Percentiles rank a stretch among this genome's conserved stretches.
Evolutionary conservation across 2,329 filamentous ascomycete species (phyloP).

Genomic region (Fusarium torreyae): DNA sequence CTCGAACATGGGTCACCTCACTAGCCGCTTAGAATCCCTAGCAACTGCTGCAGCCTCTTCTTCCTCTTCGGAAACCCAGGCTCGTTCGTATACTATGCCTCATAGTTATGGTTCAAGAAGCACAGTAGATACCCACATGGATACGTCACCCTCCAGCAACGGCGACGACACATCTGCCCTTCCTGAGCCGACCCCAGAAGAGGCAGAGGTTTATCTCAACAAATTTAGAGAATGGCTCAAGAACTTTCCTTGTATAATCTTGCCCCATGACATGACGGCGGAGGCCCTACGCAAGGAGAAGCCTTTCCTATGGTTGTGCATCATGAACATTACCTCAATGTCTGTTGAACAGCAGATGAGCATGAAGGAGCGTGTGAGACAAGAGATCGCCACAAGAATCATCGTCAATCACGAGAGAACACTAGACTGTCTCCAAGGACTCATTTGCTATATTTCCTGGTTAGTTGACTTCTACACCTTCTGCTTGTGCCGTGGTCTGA

Average conservation of each 20-base stretch:
- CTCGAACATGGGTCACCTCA: constrained; percentile 33
- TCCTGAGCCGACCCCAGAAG: constrained; percentile 52
- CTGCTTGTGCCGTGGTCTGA: constrained; percentile 13
- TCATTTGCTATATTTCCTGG: constrained; percentile 65
- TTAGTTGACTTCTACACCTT: constrained; percentile 44
- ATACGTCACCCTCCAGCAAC: constrained; percentile 22
- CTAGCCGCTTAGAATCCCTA: constrained; percentile 56
- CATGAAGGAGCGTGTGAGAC: constrained; percentile 59
- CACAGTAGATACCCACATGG: constrained; percentile 12
- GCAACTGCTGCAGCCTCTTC: constrained; percentile 56
- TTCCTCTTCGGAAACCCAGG: constrained; percentile 36
- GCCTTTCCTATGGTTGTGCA: constrained; percentile 67
- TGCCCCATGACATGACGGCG: constrained; percentile 57
- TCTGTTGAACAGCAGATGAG: constrained; percentile 58
- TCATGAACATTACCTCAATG: constrained; percentile 63
- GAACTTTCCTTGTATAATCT: constrained; percentile 62
- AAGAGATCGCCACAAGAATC: constrained; percentile 62
- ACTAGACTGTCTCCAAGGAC: constrained; percentile 67
- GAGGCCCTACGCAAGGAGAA: constrained; percentile 56
- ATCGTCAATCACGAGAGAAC: constrained; percentile 64
- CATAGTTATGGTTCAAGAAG: constrained; percentile 23
- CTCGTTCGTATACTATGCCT: constrained; percentile 20
- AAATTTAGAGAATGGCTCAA: constrained; percentile 61
- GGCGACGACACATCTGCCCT: constrained; percentile 41
- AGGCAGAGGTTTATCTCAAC: constrained; percentile 58